These are phyloP conservation scores for Crithidia thermophila DNA, from an alignment of 208 protist genomes.

Conservation along the genomic window DNA sequence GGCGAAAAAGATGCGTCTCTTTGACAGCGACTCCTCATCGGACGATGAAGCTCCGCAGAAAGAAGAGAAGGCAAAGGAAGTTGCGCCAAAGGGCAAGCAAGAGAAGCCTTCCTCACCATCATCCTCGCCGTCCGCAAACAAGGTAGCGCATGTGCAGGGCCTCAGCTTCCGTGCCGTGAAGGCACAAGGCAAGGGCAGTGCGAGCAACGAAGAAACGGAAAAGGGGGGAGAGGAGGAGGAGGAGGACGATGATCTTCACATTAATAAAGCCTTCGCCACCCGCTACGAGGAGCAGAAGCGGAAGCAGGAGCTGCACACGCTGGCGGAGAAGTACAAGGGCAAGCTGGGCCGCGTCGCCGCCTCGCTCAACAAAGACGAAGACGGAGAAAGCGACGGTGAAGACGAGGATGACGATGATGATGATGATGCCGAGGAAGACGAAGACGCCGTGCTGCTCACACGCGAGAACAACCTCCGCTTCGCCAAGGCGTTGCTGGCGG, in stretches of 20 bases:
- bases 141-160: conserved; percentile 22
- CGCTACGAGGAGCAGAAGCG: conserved; percentile 91
- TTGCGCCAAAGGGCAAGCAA: background rate
- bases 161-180: conserved; percentile 15
- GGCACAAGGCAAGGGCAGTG: background rate
- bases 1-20: conserved; percentile 36
- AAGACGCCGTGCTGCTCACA: conserved; percentile 83
- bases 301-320: conserved; percentile 84
- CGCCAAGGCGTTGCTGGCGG: conserved; percentile 75
- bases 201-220: background rate
- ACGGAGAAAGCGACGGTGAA: conserved; percentile 14
- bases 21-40: conserved; percentile 31
- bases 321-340: conserved; percentile 86
- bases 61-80: background rate
- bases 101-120: background rate
- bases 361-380: background rate
- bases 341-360: conserved; percentile 33
- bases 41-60: conserved; percentile 15
- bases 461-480: conserved; percentile 81
- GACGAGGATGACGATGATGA: conserved; percentile 50
- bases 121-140: background rate
- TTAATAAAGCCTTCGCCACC: conserved; percentile 81
- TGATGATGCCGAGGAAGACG: conserved; percentile 82
- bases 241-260: conserved; percentile 37
- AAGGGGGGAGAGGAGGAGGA: conserved; percentile 14